Evolutionary conservation across 345 rosid species (phyloP), one percentile per base, ranked within the genome.

Genomic region (Aquilaria malaccensis): DNA sequence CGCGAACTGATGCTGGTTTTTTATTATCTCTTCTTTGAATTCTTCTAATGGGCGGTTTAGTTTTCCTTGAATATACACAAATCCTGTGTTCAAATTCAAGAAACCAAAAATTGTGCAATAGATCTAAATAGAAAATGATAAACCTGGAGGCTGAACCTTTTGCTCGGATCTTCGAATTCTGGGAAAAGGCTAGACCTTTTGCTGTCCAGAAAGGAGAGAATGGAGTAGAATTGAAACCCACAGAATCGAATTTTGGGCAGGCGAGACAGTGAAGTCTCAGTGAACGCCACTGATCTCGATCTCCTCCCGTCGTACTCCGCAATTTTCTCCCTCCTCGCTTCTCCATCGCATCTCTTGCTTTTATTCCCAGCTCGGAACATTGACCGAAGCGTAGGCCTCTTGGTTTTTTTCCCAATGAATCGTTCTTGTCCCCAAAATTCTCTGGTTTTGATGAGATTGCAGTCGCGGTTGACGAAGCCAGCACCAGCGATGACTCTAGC

Each of bases 261-360:
- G 22, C 22, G 22, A 22, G 22, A 22, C 22, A 22, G 22, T 45
- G 79, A 70, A 30, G 71, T 62, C 74, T 82, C 83, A 22, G 22
- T 22, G 22, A 22, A 22, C 6, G 85, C 84, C 62, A 87, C 78
- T 13, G 98, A 93, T 78, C 96, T 85, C 13, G 96, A 93, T 67
- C 81, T 55, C 76, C 58, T 69, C 71, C 78, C 74, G 69, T 45
- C 74, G 58, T 72, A 71, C 63, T 48, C 79, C 73, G 61, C 60
- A 22, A 6, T 56, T 47, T 56, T 60, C 43, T 55, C 59, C 54
- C 50, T 66, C 50, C 48, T 62, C 10, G 53, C 51, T 60, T 62
- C 61, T 9, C 57, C 60, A 22, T 73, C 76, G 2, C 57, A 50
- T 56, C 71, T 62, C 47, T 65, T 74, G 69, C 78, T 74, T 70